Conservation (phyloP, 345 rosid species). For the Passiflora organensis region DNA sequence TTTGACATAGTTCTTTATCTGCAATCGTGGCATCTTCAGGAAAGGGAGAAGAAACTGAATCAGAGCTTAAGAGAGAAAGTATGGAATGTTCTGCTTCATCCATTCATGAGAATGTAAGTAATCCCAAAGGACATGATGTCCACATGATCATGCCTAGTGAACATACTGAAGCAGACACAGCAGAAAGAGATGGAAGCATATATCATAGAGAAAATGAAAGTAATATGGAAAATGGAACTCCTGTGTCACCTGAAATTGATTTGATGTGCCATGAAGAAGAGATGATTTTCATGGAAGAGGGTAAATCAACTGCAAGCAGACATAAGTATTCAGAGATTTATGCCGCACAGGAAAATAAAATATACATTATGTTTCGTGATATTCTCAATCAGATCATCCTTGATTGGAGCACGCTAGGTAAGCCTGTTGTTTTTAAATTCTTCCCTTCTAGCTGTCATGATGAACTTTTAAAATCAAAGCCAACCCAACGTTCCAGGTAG, state of each 20-base stretch:
- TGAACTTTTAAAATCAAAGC: neutral
- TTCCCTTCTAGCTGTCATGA: neutral
- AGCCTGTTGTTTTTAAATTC: neutral
- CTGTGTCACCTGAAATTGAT: conserved; percentile 49
- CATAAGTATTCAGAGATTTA: conserved; percentile 33
- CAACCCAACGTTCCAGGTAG: neutral
- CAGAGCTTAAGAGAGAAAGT: conserved; percentile 10
- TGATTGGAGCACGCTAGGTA: conserved; percentile 41
- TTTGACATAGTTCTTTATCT: conserved; percentile 1
- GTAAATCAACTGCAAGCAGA: conserved; percentile 10
- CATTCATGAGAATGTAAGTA: conserved; percentile 20
- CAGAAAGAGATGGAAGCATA: conserved; percentile 19
- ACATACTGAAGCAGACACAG: conserved; percentile 14
- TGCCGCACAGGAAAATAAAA: conserved; percentile 48
- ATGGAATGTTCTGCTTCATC: conserved; percentile 19
- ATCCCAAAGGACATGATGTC: conserved; percentile 21
- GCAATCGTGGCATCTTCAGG: conserved; percentile 19
- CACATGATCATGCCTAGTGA: conserved; percentile 21
- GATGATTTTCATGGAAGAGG: conserved; percentile 18
- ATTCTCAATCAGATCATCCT: conserved; percentile 43
- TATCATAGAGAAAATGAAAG: conserved; percentile 14
- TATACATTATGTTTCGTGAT: conserved; percentile 47
- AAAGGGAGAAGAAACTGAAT: conserved; percentile 16
- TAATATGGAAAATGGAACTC: conserved; percentile 20
- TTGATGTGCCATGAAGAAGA: conserved; percentile 65